Conservation (phyloP, 2,329 filamentous ascomycete species). For the Exophiala lecanii-corni region DNA sequence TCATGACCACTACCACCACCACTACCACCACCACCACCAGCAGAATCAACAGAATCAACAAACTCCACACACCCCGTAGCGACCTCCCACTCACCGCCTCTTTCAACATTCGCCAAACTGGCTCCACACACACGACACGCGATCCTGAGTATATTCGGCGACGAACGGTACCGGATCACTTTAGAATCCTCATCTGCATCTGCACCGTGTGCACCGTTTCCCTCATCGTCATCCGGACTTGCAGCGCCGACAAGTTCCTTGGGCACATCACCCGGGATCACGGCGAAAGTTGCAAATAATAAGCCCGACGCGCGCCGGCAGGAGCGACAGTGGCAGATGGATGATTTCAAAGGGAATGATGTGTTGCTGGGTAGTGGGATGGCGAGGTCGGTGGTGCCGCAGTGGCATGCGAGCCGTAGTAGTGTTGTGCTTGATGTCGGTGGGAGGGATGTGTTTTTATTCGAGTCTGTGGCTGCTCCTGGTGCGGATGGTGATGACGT, state of each 20-base stretch:
- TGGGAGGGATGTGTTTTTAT: too few relatives aligned
- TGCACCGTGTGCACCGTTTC: conserved; percentile 19
- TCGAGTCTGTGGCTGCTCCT: too few relatives aligned
- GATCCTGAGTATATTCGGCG: background rate
- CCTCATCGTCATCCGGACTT: conserved; percentile 9
- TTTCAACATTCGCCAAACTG: background rate
- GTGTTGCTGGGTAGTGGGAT: too few relatives aligned
- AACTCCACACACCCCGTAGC: conserved; percentile 1
- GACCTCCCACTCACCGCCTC: background rate
- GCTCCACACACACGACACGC: background rate
- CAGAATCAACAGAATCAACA: background rate
- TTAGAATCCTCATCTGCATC: conserved; percentile 13
- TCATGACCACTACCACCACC: conserved; percentile 5
- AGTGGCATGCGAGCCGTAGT: too few relatives aligned
- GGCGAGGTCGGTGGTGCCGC: too few relatives aligned
- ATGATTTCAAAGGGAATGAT: conserved; percentile 32
- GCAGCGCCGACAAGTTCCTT: conserved; percentile 1
- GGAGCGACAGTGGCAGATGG: conserved; percentile 48
- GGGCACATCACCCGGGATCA: conserved; percentile 15
- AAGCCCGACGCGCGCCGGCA: conserved; percentile 46
- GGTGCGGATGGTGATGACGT: too few relatives aligned
- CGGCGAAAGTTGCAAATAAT: conserved; percentile 34
- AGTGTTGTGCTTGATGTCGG: too few relatives aligned
- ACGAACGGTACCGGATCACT: background rate
- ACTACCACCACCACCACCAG: background rate